phyloP scores from a whole-genome alignment of 495 filamentous ascomycete species.

The Aspergillus sclerotioniger region DNA sequence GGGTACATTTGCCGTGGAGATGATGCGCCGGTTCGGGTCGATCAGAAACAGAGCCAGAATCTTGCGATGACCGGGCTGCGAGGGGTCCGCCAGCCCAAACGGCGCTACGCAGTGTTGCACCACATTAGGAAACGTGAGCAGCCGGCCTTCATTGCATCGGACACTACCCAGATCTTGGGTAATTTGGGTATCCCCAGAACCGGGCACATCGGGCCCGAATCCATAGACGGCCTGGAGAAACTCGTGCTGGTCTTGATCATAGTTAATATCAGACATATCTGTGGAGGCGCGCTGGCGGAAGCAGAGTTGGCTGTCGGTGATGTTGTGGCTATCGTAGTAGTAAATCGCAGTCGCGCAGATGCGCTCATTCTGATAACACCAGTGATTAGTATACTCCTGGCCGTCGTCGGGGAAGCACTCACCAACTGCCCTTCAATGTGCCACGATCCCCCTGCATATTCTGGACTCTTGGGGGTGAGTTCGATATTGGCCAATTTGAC shows the following conservation, averaged over 20 bases:
- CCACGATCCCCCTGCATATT: constrained; percentile 47
- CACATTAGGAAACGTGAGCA: constrained; percentile 34
- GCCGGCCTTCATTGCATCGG: constrained; percentile 26
- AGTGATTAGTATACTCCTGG: neutral
- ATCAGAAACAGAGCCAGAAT: constrained; percentile 59
- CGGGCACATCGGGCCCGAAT: constrained; percentile 10
- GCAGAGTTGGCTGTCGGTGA: constrained; percentile 50
- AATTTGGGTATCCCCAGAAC: constrained; percentile 7
- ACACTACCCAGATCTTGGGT: constrained; percentile 41
- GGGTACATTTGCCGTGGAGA: constrained; percentile 56
- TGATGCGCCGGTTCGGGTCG: constrained; percentile 50
- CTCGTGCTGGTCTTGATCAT: constrained; percentile 31
- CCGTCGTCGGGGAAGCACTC: constrained; percentile 7
- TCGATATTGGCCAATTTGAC: constrained; percentile 62
- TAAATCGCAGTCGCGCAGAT: constrained; percentile 60
- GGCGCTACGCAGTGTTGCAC: constrained; percentile 52
- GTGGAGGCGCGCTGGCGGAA: constrained; percentile 45
- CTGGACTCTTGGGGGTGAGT: constrained; percentile 53
- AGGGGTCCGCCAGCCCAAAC: constrained; percentile 47
- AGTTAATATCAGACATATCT: constrained; percentile 6
- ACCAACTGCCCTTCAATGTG: constrained; percentile 54
- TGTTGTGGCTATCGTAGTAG: constrained; percentile 62
- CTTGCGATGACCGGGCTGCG: constrained; percentile 53
- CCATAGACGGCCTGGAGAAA: constrained; percentile 33
- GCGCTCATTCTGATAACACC: constrained; percentile 41